Evolutionary conservation across 495 filamentous ascomycete species (phyloP), one percentile per base, ranked within the genome.

Genomic region (Podospora appendiculata): DNA sequence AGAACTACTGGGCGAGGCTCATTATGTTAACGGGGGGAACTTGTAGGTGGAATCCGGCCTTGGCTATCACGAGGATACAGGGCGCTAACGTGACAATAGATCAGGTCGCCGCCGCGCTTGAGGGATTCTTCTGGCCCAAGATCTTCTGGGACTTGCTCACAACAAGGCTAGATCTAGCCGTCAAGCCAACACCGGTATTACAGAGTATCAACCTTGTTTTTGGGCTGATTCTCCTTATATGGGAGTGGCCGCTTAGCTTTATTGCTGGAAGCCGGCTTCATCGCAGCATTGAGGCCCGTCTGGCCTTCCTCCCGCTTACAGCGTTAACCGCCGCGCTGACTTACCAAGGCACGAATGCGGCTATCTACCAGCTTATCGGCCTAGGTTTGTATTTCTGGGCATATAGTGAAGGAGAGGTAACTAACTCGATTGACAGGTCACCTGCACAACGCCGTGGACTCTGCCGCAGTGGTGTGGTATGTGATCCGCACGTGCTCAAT

Each of bases 101-200:
- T 63, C 94, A 99, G 83, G 62, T 95, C 50, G 86, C 81, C 56
- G 89, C 90, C 54, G 82, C 85, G 1, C 68, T 99, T 47, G 78
- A 89, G 72, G 86, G 82, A 60, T 95, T 89, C 80, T 94, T 97
- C 79, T 99, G 91, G 91, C 94, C 94, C 50, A 99, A 99, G 73
- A 82, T 97, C 58, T 94, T 99, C 74, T 99, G 88, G 87, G 94
- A 99, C 72, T 94, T 95, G 68, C 73, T 88, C 58, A 95, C 94
- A 53, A 90, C 91, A 59, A 90, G 87, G 64, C 83, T 99, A 57
- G 87, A 97, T 63, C 78, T 72, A 41, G 86, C 86, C 48, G 89
- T 97, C 48, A 87, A 84, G 53, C 93, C 92, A 3, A 63, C 91
- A 33, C 94, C 94, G n/a, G 72, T 89, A 50, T 80, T 99, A 5